These are phyloP conservation scores for Septoria linicola DNA, from an alignment of 2,329 filamentous ascomycete species.

Conservation along the genomic window DNA sequence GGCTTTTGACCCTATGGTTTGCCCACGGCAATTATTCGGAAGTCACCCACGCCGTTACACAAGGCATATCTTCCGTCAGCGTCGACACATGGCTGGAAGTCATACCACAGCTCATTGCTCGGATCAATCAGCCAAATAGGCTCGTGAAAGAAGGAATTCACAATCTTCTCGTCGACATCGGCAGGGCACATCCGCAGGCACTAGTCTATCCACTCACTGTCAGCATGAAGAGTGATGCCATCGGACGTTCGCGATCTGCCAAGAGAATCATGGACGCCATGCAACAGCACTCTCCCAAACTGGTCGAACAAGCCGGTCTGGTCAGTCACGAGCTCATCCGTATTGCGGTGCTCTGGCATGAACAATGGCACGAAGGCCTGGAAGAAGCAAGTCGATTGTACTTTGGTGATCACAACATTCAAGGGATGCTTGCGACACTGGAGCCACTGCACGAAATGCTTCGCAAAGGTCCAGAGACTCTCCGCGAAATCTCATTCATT, in stretches of 20 bases:
- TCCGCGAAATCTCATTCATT: constrained; percentile 94
- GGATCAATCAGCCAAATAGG: constrained; percentile 93
- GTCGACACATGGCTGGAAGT: constrained; percentile 99
- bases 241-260: constrained; percentile 80
- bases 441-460: constrained; percentile 89
- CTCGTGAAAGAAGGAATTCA: constrained; percentile 89
- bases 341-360: constrained; percentile 96
- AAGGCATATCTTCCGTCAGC: constrained; percentile 87
- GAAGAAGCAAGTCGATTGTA: constrained; percentile 96
- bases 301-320: constrained; percentile 92
- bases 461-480: constrained; percentile 84
- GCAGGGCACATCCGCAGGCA: constrained; percentile 90
- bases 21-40: constrained; percentile 84
- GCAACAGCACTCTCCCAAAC: constrained; percentile 85
- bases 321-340: constrained; percentile 96
- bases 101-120: constrained; percentile 92
- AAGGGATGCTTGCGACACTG: constrained; percentile 92
- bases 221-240: constrained; percentile 92
- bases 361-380: constrained; percentile 96
- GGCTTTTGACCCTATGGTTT: constrained; percentile 94
- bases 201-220: constrained; percentile 96
- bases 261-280: constrained; percentile 96
- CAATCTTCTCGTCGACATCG: constrained; percentile 86
- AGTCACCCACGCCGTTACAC: constrained; percentile 82
- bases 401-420: constrained; percentile 95